Evolutionary conservation across 768 basidiomycete species (phyloP).

Genomic region (Naganishia vaughanmartiniae): DNA sequence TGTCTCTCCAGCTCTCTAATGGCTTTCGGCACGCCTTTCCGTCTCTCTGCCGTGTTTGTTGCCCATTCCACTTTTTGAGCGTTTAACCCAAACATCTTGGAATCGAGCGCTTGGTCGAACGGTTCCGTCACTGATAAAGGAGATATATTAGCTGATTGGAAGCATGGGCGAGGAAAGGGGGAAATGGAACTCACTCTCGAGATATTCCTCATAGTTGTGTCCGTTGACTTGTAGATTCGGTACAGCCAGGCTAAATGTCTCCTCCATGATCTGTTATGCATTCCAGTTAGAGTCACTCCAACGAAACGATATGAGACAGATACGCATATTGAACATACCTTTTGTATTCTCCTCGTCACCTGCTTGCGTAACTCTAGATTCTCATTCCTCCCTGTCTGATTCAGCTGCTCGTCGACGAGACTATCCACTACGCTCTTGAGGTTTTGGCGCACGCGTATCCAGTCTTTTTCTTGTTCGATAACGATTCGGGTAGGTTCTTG

Average conservation of each 20-base stretch:
- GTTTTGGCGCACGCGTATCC: constrained; percentile 16
- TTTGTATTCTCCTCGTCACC: constrained; percentile 22
- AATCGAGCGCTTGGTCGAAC: constrained; percentile 82
- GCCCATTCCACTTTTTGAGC: constrained; percentile 74
- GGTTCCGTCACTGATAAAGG: constrained; percentile 62
- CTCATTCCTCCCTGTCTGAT: constrained; percentile 9
- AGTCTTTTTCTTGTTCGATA: constrained; percentile 21
- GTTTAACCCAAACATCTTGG: constrained; percentile 75
- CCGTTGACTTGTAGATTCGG: constrained; percentile 79
- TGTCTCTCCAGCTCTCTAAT: constrained; percentile 45
- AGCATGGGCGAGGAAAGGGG: background rate
- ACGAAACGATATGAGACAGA: background rate
- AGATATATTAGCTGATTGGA: background rate
- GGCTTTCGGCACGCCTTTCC: constrained; percentile 63
- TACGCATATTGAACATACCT: background rate
- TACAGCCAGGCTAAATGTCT: constrained; percentile 63
- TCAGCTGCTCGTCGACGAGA: constrained; percentile 16
- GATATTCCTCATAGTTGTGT: constrained; percentile 67
- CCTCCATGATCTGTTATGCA: constrained; percentile 56
- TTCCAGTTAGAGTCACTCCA: background rate
- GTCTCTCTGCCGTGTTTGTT: constrained; percentile 65
- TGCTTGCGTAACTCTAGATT: constrained; percentile 13
- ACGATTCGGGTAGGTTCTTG: constrained; percentile 23
- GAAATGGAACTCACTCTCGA: constrained; percentile 50
- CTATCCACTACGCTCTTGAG: constrained; percentile 17